phyloP scores from a whole-genome alignment of 164 flowering plant genomes.

The Piper longum region DNA sequence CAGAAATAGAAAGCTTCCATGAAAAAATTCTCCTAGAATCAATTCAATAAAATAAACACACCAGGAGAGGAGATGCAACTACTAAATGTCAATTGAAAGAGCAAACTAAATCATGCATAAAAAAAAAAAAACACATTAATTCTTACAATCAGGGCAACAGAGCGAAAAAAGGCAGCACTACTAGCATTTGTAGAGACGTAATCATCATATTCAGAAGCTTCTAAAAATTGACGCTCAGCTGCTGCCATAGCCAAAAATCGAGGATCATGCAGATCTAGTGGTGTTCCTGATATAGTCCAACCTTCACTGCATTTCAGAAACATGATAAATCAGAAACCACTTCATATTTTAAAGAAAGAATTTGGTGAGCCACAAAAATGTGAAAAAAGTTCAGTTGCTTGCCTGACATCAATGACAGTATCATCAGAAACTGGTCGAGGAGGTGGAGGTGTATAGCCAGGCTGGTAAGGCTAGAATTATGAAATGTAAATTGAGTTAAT shows the following conservation, averaged over 20 bases:
- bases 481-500: not conserved
- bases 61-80: not conserved
- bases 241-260: conserved; percentile 90
- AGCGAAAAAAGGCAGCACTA: conserved; percentile 92
- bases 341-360: not conserved
- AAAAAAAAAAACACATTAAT: not conserved
- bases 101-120: not conserved
- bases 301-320: conserved; percentile 46
- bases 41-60: too few relatives aligned
- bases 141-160: conserved; percentile 83
- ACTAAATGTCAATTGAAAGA: too few relatives aligned
- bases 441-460: conserved; percentile 83
- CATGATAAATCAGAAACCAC: not conserved
- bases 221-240: conserved; percentile 70
- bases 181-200: conserved; percentile 69
- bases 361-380: not conserved
- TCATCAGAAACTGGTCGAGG: conserved; percentile 47
- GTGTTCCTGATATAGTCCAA: conserved; percentile 80
- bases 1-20: too few relatives aligned
- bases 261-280: conserved; percentile 73
- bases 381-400: not conserved
- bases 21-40: too few relatives aligned
- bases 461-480: conserved; percentile 54
- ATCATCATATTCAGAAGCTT: conserved; percentile 69
- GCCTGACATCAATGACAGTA: conserved; percentile 76